Base-by-base conservation (phyloP, 768 basidiomycete genomes). In the Lactarius psammicola region DNA sequence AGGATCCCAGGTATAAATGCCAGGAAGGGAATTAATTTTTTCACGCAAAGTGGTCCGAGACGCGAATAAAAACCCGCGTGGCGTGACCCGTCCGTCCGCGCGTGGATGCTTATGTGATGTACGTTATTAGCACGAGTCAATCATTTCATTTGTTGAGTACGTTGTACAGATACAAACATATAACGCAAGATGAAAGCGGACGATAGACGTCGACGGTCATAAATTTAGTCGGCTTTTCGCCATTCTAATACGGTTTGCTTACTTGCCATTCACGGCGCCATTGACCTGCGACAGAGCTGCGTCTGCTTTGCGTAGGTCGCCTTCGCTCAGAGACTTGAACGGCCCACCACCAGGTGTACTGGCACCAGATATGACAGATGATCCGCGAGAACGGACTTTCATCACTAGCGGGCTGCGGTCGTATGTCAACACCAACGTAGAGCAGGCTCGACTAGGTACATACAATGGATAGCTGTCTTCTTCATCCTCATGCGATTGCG, bases 401-500 rank as follows among this genome's bases (percentile, higher is more conserved):
- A 92, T 90, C 28, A 92, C 90, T 64, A 95, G 79, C 0, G 91
- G 92, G 87, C 91, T 93, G 70, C 4, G 60, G 57, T 66, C 38
- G 64, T 44, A 57, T 49, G 18, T 71, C 49, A 66, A 49, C 33
- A n/a, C 59, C 58, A 64, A 51, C 60, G 61, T 13, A 60, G 49
- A 30, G 59, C 34, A 55, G 63, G 44, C 70, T 70, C 66, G 70
- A 68, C 44, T 67, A 51, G 9, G 46, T 56, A 84, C 90, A 58
- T 72, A 93, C 92, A 93, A 92, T 1, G 91, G 92, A 79, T 93
- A 95, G 36, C 85, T 85, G 69, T 96, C 95, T 42, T 97, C 95
- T 61, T 98, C 95, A 33, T 94, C 94, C 15, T 90, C 88, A 31
- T 83, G 78, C 57, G 78, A 59, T 18, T 76, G 74, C 2, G 84